Evolutionary conservation across 176 grass and related monocot genomes (phyloP).

Genomic region (Carex cristatella): DNA sequence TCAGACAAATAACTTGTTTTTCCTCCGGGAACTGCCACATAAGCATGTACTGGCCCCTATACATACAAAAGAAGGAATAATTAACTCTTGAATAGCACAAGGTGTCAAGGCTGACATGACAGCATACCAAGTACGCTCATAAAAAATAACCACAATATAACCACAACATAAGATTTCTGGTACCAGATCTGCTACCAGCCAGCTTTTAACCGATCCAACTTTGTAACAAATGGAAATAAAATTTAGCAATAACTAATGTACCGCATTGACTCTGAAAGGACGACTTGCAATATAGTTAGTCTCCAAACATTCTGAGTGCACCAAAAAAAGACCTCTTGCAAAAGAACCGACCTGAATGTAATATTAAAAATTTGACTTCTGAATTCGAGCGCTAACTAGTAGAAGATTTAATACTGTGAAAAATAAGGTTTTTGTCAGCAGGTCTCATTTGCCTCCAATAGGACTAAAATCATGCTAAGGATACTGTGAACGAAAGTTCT

Average conservation of each 20-base stretch:
- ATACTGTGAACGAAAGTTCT: neutral
- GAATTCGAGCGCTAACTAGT: neutral
- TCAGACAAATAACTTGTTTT: slow-evolving; percentile 90
- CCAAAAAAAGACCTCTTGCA: slow-evolving; percentile 71
- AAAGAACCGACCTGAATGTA: slow-evolving; percentile 72
- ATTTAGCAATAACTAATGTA: slow-evolving; percentile 6
- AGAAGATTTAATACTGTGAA: neutral
- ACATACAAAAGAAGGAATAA: slow-evolving; percentile 18
- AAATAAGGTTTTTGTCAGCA: neutral
- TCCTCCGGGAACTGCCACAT: slow-evolving; percentile 71
- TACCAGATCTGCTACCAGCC: neutral
- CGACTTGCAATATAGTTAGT: slow-evolving; percentile 90
- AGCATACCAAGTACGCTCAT: neutral
- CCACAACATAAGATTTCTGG: neutral
- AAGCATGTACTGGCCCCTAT: slow-evolving; percentile 87
- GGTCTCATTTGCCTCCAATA: neutral
- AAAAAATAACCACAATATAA: neutral
- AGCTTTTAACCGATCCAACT: neutral
- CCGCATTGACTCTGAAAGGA: slow-evolving; percentile 92
- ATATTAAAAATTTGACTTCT: neutral
- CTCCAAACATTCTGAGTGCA: slow-evolving; percentile 97
- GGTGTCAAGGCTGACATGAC: neutral
- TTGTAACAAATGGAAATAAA: neutral
- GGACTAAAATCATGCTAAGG: neutral
- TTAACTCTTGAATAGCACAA: neutral